Evolutionary conservation across 2,329 filamentous ascomycete genomes (phyloP), one percentile per base, ranked within the genome.

Genomic region (Fusarium floridanum): DNA sequence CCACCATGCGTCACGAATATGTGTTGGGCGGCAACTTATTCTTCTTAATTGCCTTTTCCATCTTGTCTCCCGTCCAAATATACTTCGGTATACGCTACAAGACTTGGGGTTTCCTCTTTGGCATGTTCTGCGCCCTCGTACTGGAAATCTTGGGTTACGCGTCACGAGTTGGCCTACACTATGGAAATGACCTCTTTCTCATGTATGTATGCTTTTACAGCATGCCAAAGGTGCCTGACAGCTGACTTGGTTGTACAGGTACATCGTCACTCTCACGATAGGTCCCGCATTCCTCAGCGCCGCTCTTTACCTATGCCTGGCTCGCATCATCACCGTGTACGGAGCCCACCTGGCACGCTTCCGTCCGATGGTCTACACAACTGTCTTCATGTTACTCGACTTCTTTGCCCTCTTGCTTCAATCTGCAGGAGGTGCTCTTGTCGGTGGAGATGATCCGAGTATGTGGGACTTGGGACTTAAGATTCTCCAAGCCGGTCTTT

Each of bases 1-100:
- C 27, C 50, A 55, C n/a, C 17, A 55, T 55, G 48, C 48, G 50
- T 32, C 50, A 55, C 50, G 27, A 55, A 55, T 55, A 55, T 55
- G 50, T 55, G 9, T 20, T 55, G 11, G 27, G 50, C 8, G 50
- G 50, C 50, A 55, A 55, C 8, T 32, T 55, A 6, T 55, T 55
- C 50, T 55, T 55, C 27, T 14, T 55, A 12, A 20, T 55, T 4
- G 50, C 50, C 50, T 55, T 55, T 20, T 29, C 50, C 2, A 20
- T 55, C 17, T 4, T 20, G 17, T 20, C 27, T 12, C 50, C 50
- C 6, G 12, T 55, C 10, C 50, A 55, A 55, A 20, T 55, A 5
- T 55, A 32, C 17, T 20, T 55, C 20, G 50, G 50, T 3, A 7
- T 55, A 20, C 50, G 50, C 2, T 6, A 55, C 27, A 55, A 20